Evolutionary conservation across 176 grass and related monocot genomes (phyloP).

Genomic region (Musa schizocarpa): DNA sequence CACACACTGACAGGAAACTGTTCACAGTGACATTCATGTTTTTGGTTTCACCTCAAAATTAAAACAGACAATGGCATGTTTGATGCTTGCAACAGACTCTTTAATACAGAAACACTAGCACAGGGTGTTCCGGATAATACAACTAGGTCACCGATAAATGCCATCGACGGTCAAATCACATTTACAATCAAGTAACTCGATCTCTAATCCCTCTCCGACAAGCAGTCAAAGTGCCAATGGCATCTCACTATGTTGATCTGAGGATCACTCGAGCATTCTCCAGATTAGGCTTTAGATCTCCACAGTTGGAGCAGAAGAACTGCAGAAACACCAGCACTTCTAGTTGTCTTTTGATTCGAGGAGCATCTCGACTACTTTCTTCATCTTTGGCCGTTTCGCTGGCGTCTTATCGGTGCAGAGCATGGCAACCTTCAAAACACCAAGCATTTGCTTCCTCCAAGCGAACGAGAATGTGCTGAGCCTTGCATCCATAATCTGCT

Average conservation of each 20-base stretch:
- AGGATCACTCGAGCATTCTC: not conserved
- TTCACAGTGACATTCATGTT: too few relatives aligned
- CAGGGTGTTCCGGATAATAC: too few relatives aligned
- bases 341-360: constrained; percentile 55
- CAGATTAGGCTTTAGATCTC: too few relatives aligned
- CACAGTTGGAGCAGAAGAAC: too few relatives aligned
- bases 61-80: too few relatives aligned
- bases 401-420: constrained; percentile 62
- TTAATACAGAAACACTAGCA: too few relatives aligned
- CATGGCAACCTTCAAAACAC: constrained; percentile 69
- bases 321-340: not conserved
- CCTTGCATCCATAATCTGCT: constrained; percentile 92
- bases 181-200: too few relatives aligned
- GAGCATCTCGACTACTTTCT: constrained; percentile 83
- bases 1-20: not conserved
- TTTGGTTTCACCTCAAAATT: too few relatives aligned
- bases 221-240: not conserved
- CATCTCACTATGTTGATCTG: not conserved
- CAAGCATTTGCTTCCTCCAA: constrained; percentile 93
- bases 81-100: too few relatives aligned
- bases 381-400: constrained; percentile 74
- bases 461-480: constrained; percentile 75
- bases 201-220: not conserved
- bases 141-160: too few relatives aligned
- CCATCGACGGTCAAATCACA: too few relatives aligned